These are phyloP conservation scores for Aspergillus sp. DNA, from an alignment of 2,329 filamentous ascomycete species.

Conservation along the genomic window DNA sequence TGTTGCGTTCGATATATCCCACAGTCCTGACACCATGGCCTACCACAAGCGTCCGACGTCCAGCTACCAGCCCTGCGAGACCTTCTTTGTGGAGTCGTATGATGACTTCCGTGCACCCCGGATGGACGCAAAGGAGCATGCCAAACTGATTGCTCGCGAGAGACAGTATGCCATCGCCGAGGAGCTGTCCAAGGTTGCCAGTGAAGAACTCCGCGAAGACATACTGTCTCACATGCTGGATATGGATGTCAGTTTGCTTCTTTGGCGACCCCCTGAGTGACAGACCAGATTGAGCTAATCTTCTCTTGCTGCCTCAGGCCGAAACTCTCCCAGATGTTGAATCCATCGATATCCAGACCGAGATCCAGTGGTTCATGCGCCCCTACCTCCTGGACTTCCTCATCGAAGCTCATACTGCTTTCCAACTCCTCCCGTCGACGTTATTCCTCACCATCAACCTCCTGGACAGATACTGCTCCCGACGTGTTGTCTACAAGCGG, in stretches of 20 bases:
- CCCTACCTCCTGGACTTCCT: constrained; percentile 98
- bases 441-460: constrained; percentile 96
- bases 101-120: constrained; percentile 51
- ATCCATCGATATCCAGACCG: constrained; percentile 97
- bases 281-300: constrained; percentile 19
- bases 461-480: constrained; percentile 95
- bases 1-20: constrained; percentile 18
- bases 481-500: constrained; percentile 96
- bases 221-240: constrained; percentile 90
- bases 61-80: constrained; percentile 64
- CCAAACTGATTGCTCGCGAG: constrained; percentile 75
- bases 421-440: constrained; percentile 89
- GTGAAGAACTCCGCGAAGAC: constrained; percentile 91
- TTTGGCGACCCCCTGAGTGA: background rate
- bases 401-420: constrained; percentile 93
- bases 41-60: constrained; percentile 52
- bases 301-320: constrained; percentile 47
- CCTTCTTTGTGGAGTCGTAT: constrained; percentile 65
- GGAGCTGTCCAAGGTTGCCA: constrained; percentile 80
- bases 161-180: constrained; percentile 85
- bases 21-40: constrained; percentile 50
- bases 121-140: constrained; percentile 70
- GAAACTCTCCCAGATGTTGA: constrained; percentile 94
- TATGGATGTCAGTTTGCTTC: constrained; percentile 68
- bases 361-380: constrained; percentile 99